Evolutionary conservation across 1,284 basidiomycete genomes (phyloP), one percentile per base, ranked within the genome.

Genomic region (Ganoderma meredithae): DNA sequence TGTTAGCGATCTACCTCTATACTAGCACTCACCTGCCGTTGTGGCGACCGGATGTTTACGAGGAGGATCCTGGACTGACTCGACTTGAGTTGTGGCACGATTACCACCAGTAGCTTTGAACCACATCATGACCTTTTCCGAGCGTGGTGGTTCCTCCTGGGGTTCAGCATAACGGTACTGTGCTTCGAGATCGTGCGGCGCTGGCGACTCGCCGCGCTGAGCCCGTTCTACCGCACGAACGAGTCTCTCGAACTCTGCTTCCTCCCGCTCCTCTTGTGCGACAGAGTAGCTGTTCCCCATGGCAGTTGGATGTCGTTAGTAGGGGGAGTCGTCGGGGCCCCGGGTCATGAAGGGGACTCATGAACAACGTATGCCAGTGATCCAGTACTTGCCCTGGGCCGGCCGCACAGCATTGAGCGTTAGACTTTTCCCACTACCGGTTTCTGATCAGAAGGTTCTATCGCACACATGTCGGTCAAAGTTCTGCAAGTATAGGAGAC

Each of bases 241-340:
- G 15, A 69, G 68, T 12, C 52, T 44, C 41, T 44, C 40, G 62
- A 67, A 71, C 43, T 69, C 67, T 13, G 56, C 62, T 49, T 71
- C 70, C 49, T 71, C 70, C 15, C 59, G 63, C 43, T 71, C 70
- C 47, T 69, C 68, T 10, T 62, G 68, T 1, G 43, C 63, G 19
- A 71, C 52, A 27, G 68, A 71, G 61, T 71, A 64, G 49, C 59
- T 62, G 63, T 71, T 69, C 1, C 70, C 70, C 70, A 71, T 71
- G 27, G 13, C 52, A 31, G 17, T 2, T 3, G 31, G 27, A 17
- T 6, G 27, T 17, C 27, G 52, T 52, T 5, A 52, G 47, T 25
- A 49, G 47, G 22, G 8, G 47, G 8, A 6, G 47, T 2, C 6
- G 10, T 9, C n/a, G 22, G 47, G 22, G 22, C 22, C 9, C 5